Percentiles rank a stretch among this genome's conserved stretches.
phyloP scores from a whole-genome alignment of 331 rosid species.

The Malus hybrid region DNA sequence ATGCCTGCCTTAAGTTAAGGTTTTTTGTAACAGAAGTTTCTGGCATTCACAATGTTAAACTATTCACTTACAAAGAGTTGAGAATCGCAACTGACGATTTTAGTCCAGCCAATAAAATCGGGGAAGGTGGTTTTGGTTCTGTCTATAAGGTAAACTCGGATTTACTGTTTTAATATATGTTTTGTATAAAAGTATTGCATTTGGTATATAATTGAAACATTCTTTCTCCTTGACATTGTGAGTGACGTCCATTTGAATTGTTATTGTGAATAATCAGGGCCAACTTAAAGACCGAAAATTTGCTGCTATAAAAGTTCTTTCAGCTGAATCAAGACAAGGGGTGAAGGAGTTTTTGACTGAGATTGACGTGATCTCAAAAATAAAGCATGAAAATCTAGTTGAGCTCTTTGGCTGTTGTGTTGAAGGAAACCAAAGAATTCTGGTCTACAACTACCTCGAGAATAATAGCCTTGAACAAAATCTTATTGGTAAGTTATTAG shows the following conservation, averaged over 20 bases:
- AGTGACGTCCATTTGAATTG: slow-evolving; percentile 10
- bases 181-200: not conserved
- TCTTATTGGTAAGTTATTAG: slow-evolving; percentile 54
- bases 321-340: slow-evolving; percentile 85
- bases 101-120: slow-evolving; percentile 66
- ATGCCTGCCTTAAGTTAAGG: not conserved
- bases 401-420: slow-evolving; percentile 80
- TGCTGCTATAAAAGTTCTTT: slow-evolving; percentile 94
- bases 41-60: slow-evolving; percentile 53
- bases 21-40: slow-evolving; percentile 41
- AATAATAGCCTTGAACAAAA: slow-evolving; percentile 75
- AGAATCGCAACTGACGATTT: slow-evolving; percentile 64
- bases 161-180: not conserved
- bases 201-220: not conserved
- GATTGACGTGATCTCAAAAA: slow-evolving; percentile 70
- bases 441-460: slow-evolving; percentile 93
- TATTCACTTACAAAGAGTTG: slow-evolving; percentile 59
- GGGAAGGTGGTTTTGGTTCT: slow-evolving; percentile 98
- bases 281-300: slow-evolving; percentile 68
- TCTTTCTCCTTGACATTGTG: slow-evolving; percentile 2
- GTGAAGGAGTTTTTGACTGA: slow-evolving; percentile 88
- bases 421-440: slow-evolving; percentile 57
- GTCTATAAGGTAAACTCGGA: slow-evolving; percentile 64
- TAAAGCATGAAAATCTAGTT: slow-evolving; percentile 86
- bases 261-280: slow-evolving; percentile 48